Base-by-base conservation (phyloP, 1,284 basidiomycete species). In the Cutaneotrichosporon sp. region DNA sequence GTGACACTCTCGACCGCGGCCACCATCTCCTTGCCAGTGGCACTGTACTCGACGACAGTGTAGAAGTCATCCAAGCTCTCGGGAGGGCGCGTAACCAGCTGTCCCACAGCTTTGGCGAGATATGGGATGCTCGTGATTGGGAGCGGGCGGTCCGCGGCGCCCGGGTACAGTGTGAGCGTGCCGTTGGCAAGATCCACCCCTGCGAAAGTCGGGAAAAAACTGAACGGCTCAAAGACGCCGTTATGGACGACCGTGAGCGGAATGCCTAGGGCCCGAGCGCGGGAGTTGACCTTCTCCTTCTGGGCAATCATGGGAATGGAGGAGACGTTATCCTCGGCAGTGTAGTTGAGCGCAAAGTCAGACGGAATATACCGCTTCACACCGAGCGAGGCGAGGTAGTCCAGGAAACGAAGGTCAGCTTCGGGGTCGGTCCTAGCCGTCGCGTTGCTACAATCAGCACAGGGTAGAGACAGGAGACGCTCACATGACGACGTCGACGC, bases 321-420 rank as follows among this genome's bases (percentile, higher is more conserved):
- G 5, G 16, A 5, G 17, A 38, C 44, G n/a, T n/a, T 22, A 12
- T 4, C n/a, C n/a, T 31, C 29, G 17, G n/a, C 5, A 4, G 22
- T 38, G 25, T 35, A 54, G 52, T 42, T 43, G 27, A 50, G n/a
- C 12, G 52, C 39, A 27, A 25, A 58, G 49, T 58, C 52, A 22
- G 56, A 58, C 5, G 56, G 56, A 16, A 58, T 32, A 32, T 33
- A 58, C 2, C 35, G 41, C 20, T 25, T 25, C 5, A 54, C 49
- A 5, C 14, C 20, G 3, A 46, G 46, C 12, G 33, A 6, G 3
- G 49, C 49, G 41, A 57, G 42, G 29, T 27, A 17, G 7, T 17
- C 26, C 4, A 43, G 16, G 42, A 43, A 43, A 20, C 16, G 12
- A 10, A 14, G 5, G 16, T 31, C 42, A 20, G 32, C 35, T 4